Percentiles rank a stretch among this genome's conserved stretches.
These are phyloP conservation scores for Mollisia scopiformis DNA, from an alignment of 2,329 filamentous ascomycete species.

Conservation along the genomic window DNA sequence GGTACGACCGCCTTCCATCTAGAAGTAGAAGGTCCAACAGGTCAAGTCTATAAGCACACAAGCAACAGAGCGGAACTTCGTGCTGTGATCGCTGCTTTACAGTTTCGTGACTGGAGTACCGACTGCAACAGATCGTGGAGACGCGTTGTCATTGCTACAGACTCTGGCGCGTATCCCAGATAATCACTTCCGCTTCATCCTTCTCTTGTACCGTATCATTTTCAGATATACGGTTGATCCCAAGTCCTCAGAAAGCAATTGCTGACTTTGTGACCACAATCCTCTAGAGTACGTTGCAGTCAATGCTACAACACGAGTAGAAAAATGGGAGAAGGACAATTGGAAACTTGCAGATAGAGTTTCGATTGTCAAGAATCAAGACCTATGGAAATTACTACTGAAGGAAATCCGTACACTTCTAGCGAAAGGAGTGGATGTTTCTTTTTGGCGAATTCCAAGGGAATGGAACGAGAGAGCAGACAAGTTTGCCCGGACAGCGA, in stretches of 20 bases:
- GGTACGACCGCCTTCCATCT: conserved; percentile 39
- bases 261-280: too few relatives aligned
- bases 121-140: conserved; percentile 41
- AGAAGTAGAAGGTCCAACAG: conserved; percentile 47
- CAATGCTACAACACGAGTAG: conserved; percentile 47
- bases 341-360: conserved; percentile 42
- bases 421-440: conserved; percentile 39
- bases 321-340: conserved; percentile 45
- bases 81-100: conserved; percentile 53
- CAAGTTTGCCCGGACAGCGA: conserved; percentile 1
- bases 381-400: conserved; percentile 55
- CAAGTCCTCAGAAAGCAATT: too few relatives aligned
- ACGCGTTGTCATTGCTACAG: conserved; percentile 54
- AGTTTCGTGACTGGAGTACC: conserved; percentile 44
- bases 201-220: too few relatives aligned
- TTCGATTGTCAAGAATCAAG: conserved; percentile 49
- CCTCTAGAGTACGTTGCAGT: conserved; percentile 51
- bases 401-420: conserved; percentile 41
- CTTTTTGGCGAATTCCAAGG: conserved; percentile 52
- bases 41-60: conserved; percentile 41
- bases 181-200: too few relatives aligned
- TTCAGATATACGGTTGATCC: too few relatives aligned
- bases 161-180: too few relatives aligned
- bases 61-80: conserved; percentile 60
- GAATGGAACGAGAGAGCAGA: conserved; percentile 48